Base-by-base conservation (phyloP, 306 rosid species). In the Echinosophora koreensis region DNA sequence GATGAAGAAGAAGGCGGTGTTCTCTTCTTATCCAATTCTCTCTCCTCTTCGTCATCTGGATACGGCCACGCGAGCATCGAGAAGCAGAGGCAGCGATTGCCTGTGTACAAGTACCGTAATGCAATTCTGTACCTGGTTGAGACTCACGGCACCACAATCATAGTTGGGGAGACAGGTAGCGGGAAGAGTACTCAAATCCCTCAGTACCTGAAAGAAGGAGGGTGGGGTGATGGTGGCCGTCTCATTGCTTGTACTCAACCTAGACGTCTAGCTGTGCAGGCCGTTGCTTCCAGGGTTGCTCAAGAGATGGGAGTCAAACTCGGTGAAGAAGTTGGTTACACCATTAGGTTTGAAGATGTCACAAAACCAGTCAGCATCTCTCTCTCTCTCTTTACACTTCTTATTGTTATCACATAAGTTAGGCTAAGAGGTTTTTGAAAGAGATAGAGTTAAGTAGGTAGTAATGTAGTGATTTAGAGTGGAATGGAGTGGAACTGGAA, bases 1-100 rank as follows among this genome's bases (percentile, higher is more conserved):
- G 97, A 94, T 54, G 98, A 89, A 83, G 98, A 89, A 83, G 98
- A 94, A 85, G 98, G 98, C 6, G 97, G 95, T 22, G 95, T 94
- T 34, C 90, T 94, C 9, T 92, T 94, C 90, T 79, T 92, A 35
- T 77, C 91, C 0, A 56, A 86, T 38, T 77, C 90, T n/a, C 39
- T 67, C 56, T 77, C 89, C 42, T 76, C 85, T 35, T 70, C 77
- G 72, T 37, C 80, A 11, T 74, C 70, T 5, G 63, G 91, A 9
- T 87, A 81, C 35, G 93, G 96, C 22, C 64, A 82, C 79, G 87
- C 89, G 12, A 87, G 86, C 44, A 81, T 90, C 12, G 97, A 94
- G 70, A 85, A 90, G 79, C 98, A 90, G 83, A 86, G 97, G 80
- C 97, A 92, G 84, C 89, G 97, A 5, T 88, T 94, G 41, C 98